Conservation (phyloP, 2,329 filamentous ascomycete genomes). For the Dactylellina haptotyla region DNA sequence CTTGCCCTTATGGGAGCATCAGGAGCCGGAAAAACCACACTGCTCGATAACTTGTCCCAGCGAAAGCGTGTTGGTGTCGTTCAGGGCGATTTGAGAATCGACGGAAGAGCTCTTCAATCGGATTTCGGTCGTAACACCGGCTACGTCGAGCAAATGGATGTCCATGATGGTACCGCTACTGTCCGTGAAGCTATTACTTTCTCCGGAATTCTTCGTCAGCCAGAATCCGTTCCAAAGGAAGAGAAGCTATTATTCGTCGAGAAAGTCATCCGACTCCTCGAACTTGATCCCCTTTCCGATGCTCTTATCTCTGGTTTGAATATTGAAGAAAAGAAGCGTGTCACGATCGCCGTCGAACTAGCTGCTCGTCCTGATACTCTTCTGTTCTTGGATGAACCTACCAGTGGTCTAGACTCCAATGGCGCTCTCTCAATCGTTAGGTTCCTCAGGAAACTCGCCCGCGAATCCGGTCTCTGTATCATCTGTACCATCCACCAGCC, state of each 20-base stretch:
- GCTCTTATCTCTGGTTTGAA: conserved; percentile 71
- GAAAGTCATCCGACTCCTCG: conserved; percentile 73
- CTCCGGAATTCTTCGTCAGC: conserved; percentile 73
- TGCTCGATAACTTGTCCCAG: conserved; percentile 80
- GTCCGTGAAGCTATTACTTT: conserved; percentile 76
- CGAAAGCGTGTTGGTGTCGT: conserved; percentile 74
- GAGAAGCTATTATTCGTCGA: conserved; percentile 76
- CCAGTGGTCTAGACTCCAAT: conserved; percentile 75
- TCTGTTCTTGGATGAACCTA: conserved; percentile 78
- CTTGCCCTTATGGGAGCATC: conserved; percentile 83
- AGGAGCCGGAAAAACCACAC: conserved; percentile 83
- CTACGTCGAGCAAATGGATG: conserved; percentile 77
- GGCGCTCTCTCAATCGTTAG: conserved; percentile 74
- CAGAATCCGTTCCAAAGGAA: conserved; percentile 65
- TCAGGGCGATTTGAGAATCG: conserved; percentile 76
- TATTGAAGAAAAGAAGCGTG: conserved; percentile 76
- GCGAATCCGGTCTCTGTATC: conserved; percentile 73
- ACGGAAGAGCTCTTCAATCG: conserved; percentile 70
- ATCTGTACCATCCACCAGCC: conserved; percentile 80
- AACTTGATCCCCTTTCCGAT: conserved; percentile 73
- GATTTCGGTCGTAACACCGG: conserved; percentile 76
- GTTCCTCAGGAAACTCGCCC: conserved; percentile 74
- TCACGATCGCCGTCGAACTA: conserved; percentile 78
- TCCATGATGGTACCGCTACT: conserved; percentile 75
- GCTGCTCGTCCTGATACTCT: conserved; percentile 75